These are phyloP conservation scores for Podospora appendiculata DNA, from an alignment of 495 filamentous ascomycete genomes.

Conservation along the genomic window DNA sequence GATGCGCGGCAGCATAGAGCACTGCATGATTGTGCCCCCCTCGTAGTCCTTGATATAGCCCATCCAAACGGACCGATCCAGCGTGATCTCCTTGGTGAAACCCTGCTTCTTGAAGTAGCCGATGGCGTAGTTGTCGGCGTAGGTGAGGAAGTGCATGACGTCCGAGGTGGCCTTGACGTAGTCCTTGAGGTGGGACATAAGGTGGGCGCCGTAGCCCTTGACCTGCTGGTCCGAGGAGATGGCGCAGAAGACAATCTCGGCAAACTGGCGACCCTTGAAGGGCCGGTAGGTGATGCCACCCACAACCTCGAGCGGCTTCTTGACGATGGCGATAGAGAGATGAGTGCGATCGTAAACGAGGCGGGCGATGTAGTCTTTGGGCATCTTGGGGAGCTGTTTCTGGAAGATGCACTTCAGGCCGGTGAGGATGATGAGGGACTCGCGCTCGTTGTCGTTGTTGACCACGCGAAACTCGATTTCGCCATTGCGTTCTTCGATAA, in stretches of 20 bases:
- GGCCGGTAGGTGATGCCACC: constrained; percentile 96
- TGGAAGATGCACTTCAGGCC: constrained; percentile 98
- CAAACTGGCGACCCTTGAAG: constrained; percentile 87
- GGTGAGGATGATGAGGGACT: constrained; percentile 89
- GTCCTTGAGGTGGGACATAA: constrained; percentile 98
- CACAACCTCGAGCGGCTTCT: constrained; percentile 90
- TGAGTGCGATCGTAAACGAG: constrained; percentile 97
- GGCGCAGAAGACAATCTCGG: constrained; percentile 97
- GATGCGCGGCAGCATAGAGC: constrained; percentile 90
- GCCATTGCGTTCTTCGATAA: constrained; percentile 87
- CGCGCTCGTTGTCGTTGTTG: constrained; percentile 85
- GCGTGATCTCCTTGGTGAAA: constrained; percentile 96
- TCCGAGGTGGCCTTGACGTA: constrained; percentile 95
- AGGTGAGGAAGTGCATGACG: constrained; percentile 98
- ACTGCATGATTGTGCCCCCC: constrained; percentile 98
- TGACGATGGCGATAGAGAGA: constrained; percentile 93
- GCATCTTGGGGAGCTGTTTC: constrained; percentile 98
- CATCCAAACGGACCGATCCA: constrained; percentile 91
- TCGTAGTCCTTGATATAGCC: constrained; percentile 99
- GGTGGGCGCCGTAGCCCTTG: constrained; percentile 94
- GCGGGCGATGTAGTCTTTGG: constrained; percentile 95
- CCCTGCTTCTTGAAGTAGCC: constrained; percentile 99
- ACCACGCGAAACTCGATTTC: constrained; percentile 97
- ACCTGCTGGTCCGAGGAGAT: constrained; percentile 98
- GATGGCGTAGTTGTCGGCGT: constrained; percentile 98